phyloP scores from a whole-genome alignment of 495 filamentous ascomycete species.

The Daldinia caldariorum region DNA sequence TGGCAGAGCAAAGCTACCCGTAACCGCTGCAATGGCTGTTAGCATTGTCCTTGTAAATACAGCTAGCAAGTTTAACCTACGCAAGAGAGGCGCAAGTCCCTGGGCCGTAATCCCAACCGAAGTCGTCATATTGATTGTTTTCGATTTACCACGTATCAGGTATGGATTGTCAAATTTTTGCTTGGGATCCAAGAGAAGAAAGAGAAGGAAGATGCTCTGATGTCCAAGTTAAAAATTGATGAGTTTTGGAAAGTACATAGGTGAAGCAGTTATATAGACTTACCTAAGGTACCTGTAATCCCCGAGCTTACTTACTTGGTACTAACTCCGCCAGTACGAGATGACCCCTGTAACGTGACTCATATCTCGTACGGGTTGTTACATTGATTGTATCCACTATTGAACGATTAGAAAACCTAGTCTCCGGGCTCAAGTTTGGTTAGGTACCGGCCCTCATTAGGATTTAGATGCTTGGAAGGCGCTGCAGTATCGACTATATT shows the following conservation, averaged over 20 bases:
- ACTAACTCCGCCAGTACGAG: background rate
- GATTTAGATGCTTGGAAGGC: background rate
- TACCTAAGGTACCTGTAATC: no score
- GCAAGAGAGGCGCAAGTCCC: conserved; percentile 33
- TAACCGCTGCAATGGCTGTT: conserved; percentile 49
- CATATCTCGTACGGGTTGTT: background rate
- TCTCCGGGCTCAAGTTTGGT: no score
- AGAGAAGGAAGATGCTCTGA: background rate
- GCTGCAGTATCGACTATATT: background rate
- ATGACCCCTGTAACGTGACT: background rate
- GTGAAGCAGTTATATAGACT: background rate
- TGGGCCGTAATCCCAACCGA: conserved; percentile 17
- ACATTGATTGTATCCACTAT: background rate
- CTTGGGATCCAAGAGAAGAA: background rate
- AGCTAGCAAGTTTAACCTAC: conserved; percentile 21
- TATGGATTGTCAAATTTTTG: background rate
- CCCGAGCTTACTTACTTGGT: background rate
- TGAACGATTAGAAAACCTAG: no score
- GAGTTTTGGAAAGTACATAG: background rate
- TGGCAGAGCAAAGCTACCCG: conserved; percentile 57
- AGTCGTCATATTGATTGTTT: conserved; percentile 24
- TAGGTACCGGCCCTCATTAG: no score
- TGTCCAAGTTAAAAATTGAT: background rate
- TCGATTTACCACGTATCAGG: background rate
- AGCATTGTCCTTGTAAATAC: background rate